Base-by-base conservation (phyloP, 805 yeast species). In the Ogataea nonfermentans region DNA sequence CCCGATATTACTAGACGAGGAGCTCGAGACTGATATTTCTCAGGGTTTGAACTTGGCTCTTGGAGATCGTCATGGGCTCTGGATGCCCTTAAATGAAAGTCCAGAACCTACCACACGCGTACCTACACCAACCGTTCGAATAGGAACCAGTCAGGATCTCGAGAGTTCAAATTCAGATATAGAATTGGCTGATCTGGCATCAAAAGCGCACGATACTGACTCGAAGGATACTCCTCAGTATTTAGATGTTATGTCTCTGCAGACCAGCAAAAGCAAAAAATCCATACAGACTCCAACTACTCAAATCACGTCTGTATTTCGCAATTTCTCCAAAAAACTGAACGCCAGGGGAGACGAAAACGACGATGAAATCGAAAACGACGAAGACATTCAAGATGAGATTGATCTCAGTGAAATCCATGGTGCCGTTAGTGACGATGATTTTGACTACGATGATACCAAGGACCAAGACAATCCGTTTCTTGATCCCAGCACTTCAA, bases 271-370 rank as follows among this genome's bases (percentile, higher is more conserved):
- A 13, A 20, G 32, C 6, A 9, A 13, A 6, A 30, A 30, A 6
- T 19, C 15, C 8, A 35, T 30, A 9, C 9, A 7, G 17, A 43
- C 57, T 6, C 57, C 59, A 5, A 41, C 46, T 9, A 27, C 41
- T 5, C 53, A 51, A 22, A 24, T 56, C 11, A 36, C 55, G 6
- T 43, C 44, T 5, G 58, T 46, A 6, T 53, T 55, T 40, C 46
- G 42, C 27, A 46, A 42, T 9, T 48, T 56, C 24, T 48, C 58
- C 9, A 51, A 51, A 5, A 49, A 48, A 23, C 50, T 56, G 24
- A 56, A 52, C 36, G 54, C 60, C 7, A 43, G 45, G 6, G 51
- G 48, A 4, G 43, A 46, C 28, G 51, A 41, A 11, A 46, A 49
- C 3, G 40, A 39, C 9, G 46, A 41, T 24, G 37, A 32, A 6